Percentiles rank a stretch among this genome's conserved stretches.
These are phyloP conservation scores for Chlamydomonas reinhardtii DNA, from an alignment of 163 green algal species.

Conservation along the genomic window DNA sequence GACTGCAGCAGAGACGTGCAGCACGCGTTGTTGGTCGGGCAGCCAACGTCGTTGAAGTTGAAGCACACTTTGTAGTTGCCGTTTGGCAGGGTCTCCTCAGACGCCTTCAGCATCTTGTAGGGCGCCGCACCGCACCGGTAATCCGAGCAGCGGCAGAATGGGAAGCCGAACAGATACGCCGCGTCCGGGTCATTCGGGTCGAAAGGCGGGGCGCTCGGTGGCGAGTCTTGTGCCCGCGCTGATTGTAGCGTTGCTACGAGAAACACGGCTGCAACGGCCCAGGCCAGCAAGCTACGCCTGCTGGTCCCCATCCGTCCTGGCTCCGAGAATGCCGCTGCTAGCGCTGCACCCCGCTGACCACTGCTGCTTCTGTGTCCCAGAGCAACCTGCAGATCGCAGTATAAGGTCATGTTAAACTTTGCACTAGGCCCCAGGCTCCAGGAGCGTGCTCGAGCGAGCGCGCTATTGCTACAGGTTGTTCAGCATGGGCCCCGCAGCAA, in stretches of 20 bases:
- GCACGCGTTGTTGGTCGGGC: slow-evolving; percentile 25
- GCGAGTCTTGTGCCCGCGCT: not conserved
- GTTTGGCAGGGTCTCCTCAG: slow-evolving; percentile 6
- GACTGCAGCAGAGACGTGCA: not conserved
- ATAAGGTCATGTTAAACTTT: no score
- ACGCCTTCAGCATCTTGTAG: not conserved
- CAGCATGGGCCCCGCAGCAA: no score
- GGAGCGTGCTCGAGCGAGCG: no score
- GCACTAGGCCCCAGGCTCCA: no score
- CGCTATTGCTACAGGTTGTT: no score
- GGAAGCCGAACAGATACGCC: slow-evolving; percentile 36
- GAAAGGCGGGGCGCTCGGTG: not conserved
- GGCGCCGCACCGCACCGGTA: slow-evolving; percentile 32
- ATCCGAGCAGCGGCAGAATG: slow-evolving; percentile 33
- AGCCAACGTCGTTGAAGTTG: slow-evolving; percentile 28
- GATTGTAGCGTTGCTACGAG: not conserved
- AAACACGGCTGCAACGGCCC: not conserved
- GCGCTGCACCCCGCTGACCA: not conserved
- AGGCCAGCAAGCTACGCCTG: slow-evolving; percentile 2
- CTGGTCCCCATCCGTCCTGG: not conserved
- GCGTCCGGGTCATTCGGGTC: not conserved
- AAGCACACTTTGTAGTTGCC: slow-evolving; percentile 26
- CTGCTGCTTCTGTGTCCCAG: no score
- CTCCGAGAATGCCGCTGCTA: not conserved
- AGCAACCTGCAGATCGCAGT: no score